phyloP scores from a whole-genome alignment of 495 filamentous ascomycete genomes.

The Xanthoparmelia taractica region DNA sequence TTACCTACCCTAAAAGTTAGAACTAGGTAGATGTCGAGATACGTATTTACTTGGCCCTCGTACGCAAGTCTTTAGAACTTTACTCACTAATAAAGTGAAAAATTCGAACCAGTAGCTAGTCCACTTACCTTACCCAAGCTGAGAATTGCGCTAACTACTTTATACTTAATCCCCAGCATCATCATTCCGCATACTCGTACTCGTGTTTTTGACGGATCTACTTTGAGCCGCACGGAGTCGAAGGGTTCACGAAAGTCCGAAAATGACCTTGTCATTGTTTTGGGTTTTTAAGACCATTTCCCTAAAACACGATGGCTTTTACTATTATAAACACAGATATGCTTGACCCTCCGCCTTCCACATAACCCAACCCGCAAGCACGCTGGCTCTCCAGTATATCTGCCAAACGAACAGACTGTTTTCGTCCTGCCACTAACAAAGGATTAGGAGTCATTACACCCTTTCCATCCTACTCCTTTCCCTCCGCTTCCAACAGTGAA shows the following conservation, averaged over 20 bases:
- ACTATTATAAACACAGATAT: neutral
- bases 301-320: neutral
- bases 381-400: neutral
- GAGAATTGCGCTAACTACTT: no score
- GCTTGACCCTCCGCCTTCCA: neutral
- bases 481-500: slow-evolving; percentile 11
- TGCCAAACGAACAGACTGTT: neutral
- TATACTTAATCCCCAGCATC: no score
- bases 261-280: neutral
- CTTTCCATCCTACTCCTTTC: neutral
- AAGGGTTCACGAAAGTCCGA: neutral
- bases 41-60: no score
- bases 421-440: neutral
- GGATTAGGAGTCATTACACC: neutral
- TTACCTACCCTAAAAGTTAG: no score
- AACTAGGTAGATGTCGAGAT: no score
- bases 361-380: neutral
- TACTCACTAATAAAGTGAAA: no score
- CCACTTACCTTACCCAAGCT: no score
- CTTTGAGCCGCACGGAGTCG: neutral
- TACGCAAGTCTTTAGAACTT: no score
- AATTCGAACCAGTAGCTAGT: no score
- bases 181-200: neutral
- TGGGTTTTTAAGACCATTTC: neutral
- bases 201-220: no score